These are phyloP conservation scores for Cornus florida DNA, from an alignment of 148 eudicot species.

Conservation along the genomic window DNA sequence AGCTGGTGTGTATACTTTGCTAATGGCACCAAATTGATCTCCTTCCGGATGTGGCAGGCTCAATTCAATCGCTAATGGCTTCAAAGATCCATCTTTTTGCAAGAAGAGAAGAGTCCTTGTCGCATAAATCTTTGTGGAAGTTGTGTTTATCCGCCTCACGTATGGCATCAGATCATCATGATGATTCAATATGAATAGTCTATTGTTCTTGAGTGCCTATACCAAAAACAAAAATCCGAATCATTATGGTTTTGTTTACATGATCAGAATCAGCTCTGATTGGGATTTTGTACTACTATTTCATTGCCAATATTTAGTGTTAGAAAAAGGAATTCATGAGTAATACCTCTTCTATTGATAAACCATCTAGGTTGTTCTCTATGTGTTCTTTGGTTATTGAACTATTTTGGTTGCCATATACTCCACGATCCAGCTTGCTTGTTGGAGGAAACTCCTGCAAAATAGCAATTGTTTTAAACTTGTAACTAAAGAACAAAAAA, in stretches of 20 bases:
- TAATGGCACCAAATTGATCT: constrained; percentile 51
- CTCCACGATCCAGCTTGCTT: constrained; percentile 66
- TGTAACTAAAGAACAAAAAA: background rate
- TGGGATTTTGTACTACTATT: background rate
- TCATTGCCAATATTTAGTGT: background rate
- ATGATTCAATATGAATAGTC: constrained; percentile 65
- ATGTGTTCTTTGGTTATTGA: constrained; percentile 58
- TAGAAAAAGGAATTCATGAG: background rate
- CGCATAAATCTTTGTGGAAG: constrained; percentile 62
- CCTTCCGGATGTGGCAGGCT: constrained; percentile 67
- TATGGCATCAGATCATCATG: constrained; percentile 73
- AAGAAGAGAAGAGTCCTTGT: constrained; percentile 71
- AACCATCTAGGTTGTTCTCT: constrained; percentile 50
- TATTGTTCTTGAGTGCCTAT: constrained; percentile 52
- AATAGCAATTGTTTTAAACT: background rate
- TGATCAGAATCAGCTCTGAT: background rate
- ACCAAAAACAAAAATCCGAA: background rate
- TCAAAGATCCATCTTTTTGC: constrained; percentile 63
- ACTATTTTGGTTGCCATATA: constrained; percentile 71
- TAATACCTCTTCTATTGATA: constrained; percentile 53
- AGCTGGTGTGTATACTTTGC: constrained; percentile 70
- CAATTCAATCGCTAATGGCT: constrained; percentile 71
- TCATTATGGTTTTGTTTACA: background rate
- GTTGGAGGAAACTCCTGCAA: constrained; percentile 56
- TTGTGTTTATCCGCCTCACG: constrained; percentile 51